phyloP scores from a whole-genome alignment of 108 stramenopile genomes.

The Mediolabrus comicus region DNA sequence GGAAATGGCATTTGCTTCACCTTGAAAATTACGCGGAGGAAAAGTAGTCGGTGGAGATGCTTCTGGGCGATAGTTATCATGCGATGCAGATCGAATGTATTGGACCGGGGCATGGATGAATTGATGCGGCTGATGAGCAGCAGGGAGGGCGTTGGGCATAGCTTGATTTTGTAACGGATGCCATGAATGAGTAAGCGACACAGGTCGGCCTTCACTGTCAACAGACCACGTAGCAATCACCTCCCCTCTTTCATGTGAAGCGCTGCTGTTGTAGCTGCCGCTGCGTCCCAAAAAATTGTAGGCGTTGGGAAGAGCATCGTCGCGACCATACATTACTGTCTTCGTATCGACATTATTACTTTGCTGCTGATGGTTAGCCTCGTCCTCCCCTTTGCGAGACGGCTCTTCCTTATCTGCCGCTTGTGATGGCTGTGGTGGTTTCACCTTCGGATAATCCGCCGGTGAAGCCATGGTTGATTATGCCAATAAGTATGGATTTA shows the following conservation, averaged over 20 bases:
- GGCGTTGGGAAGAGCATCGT: not conserved
- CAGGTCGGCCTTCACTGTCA: constrained; percentile 29
- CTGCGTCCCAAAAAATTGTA: not conserved
- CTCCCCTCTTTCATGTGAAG: constrained; percentile 5
- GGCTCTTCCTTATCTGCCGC: not conserved
- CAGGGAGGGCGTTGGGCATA: not conserved
- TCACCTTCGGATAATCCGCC: not conserved
- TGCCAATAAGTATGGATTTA: too few species aligned
- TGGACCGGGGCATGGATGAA: not conserved
- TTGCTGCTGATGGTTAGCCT: not conserved
- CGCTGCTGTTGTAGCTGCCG: not conserved
- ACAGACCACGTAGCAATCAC: constrained; percentile 11
- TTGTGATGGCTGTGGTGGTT: not conserved
- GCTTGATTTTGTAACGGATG: constrained; percentile 17
- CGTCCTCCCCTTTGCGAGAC: not conserved
- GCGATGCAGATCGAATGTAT: not conserved
- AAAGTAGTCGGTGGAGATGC: not conserved
- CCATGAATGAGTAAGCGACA: constrained; percentile 29
- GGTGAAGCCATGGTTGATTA: not conserved
- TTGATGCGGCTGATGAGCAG: not conserved
- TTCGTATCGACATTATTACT: not conserved
- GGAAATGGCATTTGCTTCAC: not conserved
- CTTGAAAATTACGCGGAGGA: not conserved
- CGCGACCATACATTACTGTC: not conserved
- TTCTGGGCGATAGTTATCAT: not conserved